Evolutionary conservation across 805 yeast genomes (phyloP).

Genomic region (Barnettozyma sucrosica): DNA sequence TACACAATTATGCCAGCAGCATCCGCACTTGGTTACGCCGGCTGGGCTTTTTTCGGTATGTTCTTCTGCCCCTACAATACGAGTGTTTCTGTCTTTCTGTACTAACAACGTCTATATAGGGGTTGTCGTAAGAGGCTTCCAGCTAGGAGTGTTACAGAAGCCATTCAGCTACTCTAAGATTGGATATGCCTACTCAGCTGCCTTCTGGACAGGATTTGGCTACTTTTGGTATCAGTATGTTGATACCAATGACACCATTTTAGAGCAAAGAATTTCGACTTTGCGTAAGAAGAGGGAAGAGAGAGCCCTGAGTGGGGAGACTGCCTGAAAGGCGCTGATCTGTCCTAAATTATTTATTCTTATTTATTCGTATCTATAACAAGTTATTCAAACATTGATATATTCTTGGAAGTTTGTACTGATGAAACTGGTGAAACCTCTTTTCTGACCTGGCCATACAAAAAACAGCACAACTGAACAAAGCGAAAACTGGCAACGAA

Average conservation of each 20-base stretch:
- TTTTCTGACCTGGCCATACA: background rate
- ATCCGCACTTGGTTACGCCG: constrained; percentile 26
- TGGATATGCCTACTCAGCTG: constrained; percentile 40
- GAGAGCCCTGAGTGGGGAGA: constrained; percentile 8
- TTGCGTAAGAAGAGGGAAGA: constrained; percentile 33
- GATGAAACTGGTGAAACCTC: background rate
- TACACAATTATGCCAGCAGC: constrained; percentile 18
- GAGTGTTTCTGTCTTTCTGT: background rate
- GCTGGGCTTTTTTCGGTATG: constrained; percentile 36
- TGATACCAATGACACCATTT: constrained; percentile 33
- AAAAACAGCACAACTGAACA: background rate
- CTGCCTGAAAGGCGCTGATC: background rate
- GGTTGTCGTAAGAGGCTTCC: constrained; percentile 38
- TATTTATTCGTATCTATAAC: constrained; percentile 6
- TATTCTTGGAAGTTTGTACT: background rate
- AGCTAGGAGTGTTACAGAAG: constrained; percentile 37
- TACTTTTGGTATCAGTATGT: constrained; percentile 33
- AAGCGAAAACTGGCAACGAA: background rate
- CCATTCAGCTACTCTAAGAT: constrained; percentile 33
- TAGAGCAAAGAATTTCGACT: constrained; percentile 33
- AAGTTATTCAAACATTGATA: background rate
- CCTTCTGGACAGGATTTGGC: constrained; percentile 38
- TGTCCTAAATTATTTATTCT: constrained; percentile 2
- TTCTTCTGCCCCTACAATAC: background rate
- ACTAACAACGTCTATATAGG: constrained; percentile 23